phyloP scores from a whole-genome alignment of 2,329 filamentous ascomycete genomes.

The Monilinia vaccinii-corymbosi region DNA sequence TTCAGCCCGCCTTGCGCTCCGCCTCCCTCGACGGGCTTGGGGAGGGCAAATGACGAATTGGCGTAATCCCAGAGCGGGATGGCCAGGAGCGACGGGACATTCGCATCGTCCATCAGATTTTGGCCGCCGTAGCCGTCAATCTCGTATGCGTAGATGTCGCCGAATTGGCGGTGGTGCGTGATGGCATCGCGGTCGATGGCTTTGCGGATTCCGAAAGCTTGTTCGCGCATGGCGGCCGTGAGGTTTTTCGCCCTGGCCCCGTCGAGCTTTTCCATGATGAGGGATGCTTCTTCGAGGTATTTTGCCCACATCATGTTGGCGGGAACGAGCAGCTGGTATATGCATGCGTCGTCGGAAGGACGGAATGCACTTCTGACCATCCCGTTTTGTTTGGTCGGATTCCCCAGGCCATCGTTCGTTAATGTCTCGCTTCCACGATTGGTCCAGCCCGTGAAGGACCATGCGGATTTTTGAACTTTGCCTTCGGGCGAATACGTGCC shows the following conservation, averaged over 20 bases:
- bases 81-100: conserved; percentile 57
- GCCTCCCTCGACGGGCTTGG: conserved; percentile 14
- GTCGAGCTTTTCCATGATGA: conserved; percentile 43
- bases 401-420: conserved; percentile 66
- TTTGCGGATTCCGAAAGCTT: conserved; percentile 54
- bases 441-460: conserved; percentile 70
- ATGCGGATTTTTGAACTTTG: conserved; percentile 47
- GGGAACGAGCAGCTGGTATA: conserved; percentile 78
- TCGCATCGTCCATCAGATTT: conserved; percentile 65
- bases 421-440: conserved; percentile 73
- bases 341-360: conserved; percentile 76
- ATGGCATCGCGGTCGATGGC: conserved; percentile 66
- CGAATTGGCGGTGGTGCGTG: conserved; percentile 50
- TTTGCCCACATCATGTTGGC: conserved; percentile 76
- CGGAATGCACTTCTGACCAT: conserved; percentile 82
- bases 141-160: conserved; percentile 69
- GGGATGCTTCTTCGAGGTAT: conserved; percentile 45
- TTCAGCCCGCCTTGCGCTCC: neutral
- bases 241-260: conserved; percentile 38
- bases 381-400: conserved; percentile 67
- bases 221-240: conserved; percentile 43
- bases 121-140: conserved; percentile 53
- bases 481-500: conserved; percentile 62
- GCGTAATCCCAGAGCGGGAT: conserved; percentile 53
- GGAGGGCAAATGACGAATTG: conserved; percentile 19